Percentiles rank a stretch among this genome's conserved stretches.
These are phyloP conservation scores for Tympanopsis confertula DNA, from an alignment of 2,329 filamentous ascomycete genomes.

Conservation along the genomic window DNA sequence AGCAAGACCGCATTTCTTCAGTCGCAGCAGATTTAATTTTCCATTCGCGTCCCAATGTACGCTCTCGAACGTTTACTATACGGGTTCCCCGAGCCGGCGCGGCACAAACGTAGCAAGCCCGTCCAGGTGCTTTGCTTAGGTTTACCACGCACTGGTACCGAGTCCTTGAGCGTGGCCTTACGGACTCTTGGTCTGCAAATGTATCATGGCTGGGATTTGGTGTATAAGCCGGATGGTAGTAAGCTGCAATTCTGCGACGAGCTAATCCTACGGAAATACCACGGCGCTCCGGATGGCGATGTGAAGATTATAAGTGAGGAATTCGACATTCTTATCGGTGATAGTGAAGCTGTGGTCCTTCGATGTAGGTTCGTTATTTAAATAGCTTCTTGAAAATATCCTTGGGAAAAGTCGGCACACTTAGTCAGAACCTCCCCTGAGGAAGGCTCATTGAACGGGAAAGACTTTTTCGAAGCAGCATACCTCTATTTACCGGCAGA, in stretches of 20 bases:
- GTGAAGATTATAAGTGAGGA: background rate
- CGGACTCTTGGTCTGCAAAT: background rate
- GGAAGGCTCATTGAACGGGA: no score
- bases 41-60: no score
- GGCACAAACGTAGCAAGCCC: background rate
- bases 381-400: no score
- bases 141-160: background rate
- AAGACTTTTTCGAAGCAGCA: no score
- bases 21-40: no score
- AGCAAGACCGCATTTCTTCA: no score
- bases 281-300: background rate
- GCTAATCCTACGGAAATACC: background rate
- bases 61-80: no score
- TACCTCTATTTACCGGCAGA: no score
- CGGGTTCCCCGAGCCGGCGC: background rate
- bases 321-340: background rate
- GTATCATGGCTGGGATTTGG: background rate
- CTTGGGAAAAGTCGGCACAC: no score
- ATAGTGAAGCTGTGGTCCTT: background rate
- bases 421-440: no score
- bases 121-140: background rate
- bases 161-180: background rate
- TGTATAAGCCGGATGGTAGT: background rate
- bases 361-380: no score
- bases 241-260: background rate